Conservation (phyloP, 495 filamentous ascomycete genomes). For the Oleoguttula mirabilis region DNA sequence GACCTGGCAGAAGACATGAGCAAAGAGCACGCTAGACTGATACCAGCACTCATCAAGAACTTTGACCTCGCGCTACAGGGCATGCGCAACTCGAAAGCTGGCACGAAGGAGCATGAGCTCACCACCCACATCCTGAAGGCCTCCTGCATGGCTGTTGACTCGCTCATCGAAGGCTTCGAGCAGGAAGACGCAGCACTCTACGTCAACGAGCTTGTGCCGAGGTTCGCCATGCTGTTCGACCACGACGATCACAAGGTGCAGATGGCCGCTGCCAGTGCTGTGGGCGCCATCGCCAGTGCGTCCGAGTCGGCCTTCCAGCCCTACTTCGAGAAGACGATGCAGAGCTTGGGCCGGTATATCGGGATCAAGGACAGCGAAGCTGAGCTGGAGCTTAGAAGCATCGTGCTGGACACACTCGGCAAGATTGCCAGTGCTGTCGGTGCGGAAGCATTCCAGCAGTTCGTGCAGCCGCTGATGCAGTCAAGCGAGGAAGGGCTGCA, state of each 20-base stretch:
- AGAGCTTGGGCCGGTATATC: slow-evolving; percentile 69
- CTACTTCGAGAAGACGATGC: slow-evolving; percentile 82
- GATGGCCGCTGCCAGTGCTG: slow-evolving; percentile 71
- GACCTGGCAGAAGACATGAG: slow-evolving; percentile 83
- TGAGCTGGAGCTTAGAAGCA: slow-evolving; percentile 78
- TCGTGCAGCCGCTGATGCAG: slow-evolving; percentile 76
- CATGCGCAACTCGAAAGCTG: slow-evolving; percentile 14
- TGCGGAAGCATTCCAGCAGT: slow-evolving; percentile 72
- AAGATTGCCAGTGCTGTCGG: slow-evolving; percentile 85
- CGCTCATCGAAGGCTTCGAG: slow-evolving; percentile 81
- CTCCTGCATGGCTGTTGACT: slow-evolving; percentile 82
- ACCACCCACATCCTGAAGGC: slow-evolving; percentile 76
- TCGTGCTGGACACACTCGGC: slow-evolving; percentile 82
- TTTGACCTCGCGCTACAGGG: slow-evolving; percentile 55
- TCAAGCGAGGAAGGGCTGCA: slow-evolving; percentile 85
- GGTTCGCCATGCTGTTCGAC: slow-evolving; percentile 67
- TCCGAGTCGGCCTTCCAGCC: slow-evolving; percentile 73
- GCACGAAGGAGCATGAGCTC: slow-evolving; percentile 46
- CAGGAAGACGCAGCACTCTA: slow-evolving; percentile 69
- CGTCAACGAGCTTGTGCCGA: slow-evolving; percentile 66
- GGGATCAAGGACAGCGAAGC: slow-evolving; percentile 78
- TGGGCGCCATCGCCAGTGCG: slow-evolving; percentile 79
- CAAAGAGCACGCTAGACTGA: slow-evolving; percentile 66
- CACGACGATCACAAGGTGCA: slow-evolving; percentile 84
- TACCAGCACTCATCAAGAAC: slow-evolving; percentile 76